Conservation (phyloP, 768 basidiomycete genomes). For the Galerina sulciceps region DNA sequence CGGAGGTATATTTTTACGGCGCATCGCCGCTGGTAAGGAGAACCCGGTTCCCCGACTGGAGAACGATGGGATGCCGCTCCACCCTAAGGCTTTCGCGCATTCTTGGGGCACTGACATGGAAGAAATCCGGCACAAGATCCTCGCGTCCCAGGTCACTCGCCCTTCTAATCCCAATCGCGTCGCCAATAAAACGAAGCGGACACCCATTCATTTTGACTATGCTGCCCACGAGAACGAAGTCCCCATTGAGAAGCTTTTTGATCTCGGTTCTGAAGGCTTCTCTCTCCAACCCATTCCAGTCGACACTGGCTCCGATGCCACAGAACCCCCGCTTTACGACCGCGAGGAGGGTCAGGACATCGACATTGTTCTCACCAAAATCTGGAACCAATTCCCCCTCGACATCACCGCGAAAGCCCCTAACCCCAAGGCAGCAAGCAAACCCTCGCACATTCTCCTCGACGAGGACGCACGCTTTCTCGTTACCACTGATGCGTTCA, state of each 20-base stretch:
- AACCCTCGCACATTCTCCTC: slow-evolving; percentile 6
- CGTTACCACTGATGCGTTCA: not conserved
- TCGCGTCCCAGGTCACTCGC: not conserved
- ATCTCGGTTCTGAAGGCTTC: not conserved
- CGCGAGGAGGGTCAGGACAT: not conserved
- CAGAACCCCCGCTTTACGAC: not conserved
- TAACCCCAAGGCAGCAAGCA: not conserved
- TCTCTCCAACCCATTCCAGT: not conserved
- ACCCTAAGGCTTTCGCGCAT: not conserved
- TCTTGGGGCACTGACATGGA: not conserved
- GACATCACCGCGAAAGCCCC: slow-evolving; percentile 19
- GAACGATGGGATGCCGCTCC: not conserved
- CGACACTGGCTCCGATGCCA: not conserved
- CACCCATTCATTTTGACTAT: not conserved
- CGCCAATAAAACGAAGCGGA: not conserved
- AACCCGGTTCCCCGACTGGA: not conserved
- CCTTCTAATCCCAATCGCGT: not conserved
- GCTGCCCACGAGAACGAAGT: not conserved
- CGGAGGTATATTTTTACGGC: not conserved
- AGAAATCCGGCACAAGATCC: not conserved
- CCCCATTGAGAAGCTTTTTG: not conserved
- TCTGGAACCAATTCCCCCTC: slow-evolving; percentile 19
- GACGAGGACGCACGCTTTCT: not conserved
- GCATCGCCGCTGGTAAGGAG: not conserved
- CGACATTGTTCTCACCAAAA: slow-evolving; percentile 6